Evolutionary conservation across 2,329 filamentous ascomycete species (phyloP).

Genomic region (Pseudogymnoascus sp.): DNA sequence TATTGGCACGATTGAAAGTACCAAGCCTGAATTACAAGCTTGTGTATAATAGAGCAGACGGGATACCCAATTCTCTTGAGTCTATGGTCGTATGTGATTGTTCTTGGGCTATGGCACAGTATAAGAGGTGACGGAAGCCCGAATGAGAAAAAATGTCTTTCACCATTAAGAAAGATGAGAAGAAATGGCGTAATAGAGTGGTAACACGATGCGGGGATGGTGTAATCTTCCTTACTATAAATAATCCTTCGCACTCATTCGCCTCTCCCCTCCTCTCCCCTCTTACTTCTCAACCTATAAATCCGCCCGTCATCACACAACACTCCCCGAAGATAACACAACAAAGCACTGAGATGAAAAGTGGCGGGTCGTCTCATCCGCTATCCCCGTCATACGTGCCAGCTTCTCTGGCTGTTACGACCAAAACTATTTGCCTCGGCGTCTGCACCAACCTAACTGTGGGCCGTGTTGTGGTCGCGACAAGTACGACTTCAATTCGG

Average conservation of each 20-base stretch:
- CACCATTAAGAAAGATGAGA: too few relatives aligned
- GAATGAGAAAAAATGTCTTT: too few relatives aligned
- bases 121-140: too few relatives aligned
- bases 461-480: not conserved
- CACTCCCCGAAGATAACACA: not conserved
- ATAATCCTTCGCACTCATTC: not conserved
- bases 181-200: not conserved
- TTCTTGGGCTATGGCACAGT: too few relatives aligned
- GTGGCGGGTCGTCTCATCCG: not conserved
- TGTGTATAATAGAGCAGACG: too few relatives aligned
- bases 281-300: not conserved
- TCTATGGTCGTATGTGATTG: too few relatives aligned
- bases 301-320: not conserved
- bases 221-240: not conserved
- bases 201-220: not conserved
- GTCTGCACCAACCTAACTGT: not conserved
- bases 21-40: too few relatives aligned
- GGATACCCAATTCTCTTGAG: too few relatives aligned
- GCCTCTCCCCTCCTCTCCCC: not conserved
- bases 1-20: too few relatives aligned
- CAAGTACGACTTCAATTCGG: not conserved
- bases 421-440: not conserved
- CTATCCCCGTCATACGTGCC: not conserved
- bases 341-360: too few relatives aligned
- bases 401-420: too few relatives aligned